phyloP scores from a whole-genome alignment of 176 grass and related monocot genomes.

The maize (Zea mays) region Zm-B73-REFERENCE-NAM-5.0 NC_050100.1:195714001-195714500 shows the following conservation, averaged over 20 bases:
- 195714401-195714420: not conserved
- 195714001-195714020: not conserved
- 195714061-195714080: not conserved
- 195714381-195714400: not conserved
- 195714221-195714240: not conserved
- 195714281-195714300: not conserved
- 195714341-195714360: not conserved
- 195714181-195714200: not conserved
- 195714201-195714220: not conserved
- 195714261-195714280: not conserved
- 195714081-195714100: not conserved
- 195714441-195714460: not conserved
- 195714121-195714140: not conserved
- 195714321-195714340: not conserved
- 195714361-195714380: not conserved
- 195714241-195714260: not conserved
- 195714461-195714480: not conserved
- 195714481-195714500: conserved; percentile 8
- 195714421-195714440: not conserved
- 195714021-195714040: not conserved
- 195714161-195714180: not conserved
- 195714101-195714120: not conserved
- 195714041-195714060: not conserved
- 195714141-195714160: not conserved
- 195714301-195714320: not conserved